Conservation (phyloP, 495 filamentous ascomycete species). For the Tuber umbilicatum region DNA sequence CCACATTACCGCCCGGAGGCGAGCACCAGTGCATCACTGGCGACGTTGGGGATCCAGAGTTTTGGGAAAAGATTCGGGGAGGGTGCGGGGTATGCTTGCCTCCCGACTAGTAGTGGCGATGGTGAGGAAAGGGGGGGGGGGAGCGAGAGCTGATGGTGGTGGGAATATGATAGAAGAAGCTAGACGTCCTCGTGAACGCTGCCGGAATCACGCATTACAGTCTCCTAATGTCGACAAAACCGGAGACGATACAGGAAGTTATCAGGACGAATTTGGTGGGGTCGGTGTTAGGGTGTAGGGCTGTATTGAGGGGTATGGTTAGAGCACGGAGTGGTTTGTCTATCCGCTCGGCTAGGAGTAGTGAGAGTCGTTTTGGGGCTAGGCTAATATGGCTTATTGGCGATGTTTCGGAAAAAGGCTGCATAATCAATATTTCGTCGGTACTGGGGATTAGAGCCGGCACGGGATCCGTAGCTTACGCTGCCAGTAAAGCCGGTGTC, state of each 20-base stretch:
- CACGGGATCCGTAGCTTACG: conserved; percentile 63
- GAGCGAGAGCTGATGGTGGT: background rate
- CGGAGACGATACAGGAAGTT: conserved; percentile 47
- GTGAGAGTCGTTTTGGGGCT: background rate
- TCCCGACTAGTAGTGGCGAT: background rate
- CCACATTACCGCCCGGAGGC: conserved; percentile 3
- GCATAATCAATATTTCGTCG: conserved; percentile 76
- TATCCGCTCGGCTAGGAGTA: background rate
- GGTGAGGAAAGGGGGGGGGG: background rate
- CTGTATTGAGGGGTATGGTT: conserved; percentile 52
- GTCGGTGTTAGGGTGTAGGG: conserved; percentile 59
- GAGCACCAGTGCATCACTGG: conserved; percentile 45
- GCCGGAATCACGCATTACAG: conserved; percentile 61
- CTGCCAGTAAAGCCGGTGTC: conserved; percentile 72
- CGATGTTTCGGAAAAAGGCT: conserved; percentile 41
- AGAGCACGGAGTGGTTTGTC: conserved; percentile 41
- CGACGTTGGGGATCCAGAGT: conserved; percentile 46
- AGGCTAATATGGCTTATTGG: background rate
- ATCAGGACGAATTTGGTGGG: conserved; percentile 65
- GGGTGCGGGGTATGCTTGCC: conserved; percentile 6
- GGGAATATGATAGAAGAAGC: conserved; percentile 37
- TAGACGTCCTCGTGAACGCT: conserved; percentile 68
- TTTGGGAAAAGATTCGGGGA: conserved; percentile 49
- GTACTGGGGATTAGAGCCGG: conserved; percentile 59
- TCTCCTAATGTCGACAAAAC: conserved; percentile 50